Evolutionary conservation across 345 rosid species (phyloP).

Genomic region (Geranium brycei): DNA sequence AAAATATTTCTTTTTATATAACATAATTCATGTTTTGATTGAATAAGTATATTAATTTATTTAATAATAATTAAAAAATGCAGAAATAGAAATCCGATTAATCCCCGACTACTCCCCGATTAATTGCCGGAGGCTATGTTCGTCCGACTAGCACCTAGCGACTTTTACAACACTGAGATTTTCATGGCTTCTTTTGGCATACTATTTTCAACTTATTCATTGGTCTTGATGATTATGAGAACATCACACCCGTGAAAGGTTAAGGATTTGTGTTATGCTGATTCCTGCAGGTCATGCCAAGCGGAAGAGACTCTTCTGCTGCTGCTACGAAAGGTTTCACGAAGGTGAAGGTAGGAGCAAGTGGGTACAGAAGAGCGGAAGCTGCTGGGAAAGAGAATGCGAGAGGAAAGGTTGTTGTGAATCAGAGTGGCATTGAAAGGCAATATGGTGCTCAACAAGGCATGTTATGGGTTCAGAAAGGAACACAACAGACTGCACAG

Average conservation of each 20-base stretch:
- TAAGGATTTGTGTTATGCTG: neutral
- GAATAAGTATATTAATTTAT: no score
- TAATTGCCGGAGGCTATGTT: no score
- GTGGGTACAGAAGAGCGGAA: slow-evolving; percentile 9
- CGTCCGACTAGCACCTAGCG: no score
- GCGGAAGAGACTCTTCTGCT: slow-evolving; percentile 10
- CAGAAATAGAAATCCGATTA: no score
- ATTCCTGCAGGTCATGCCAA: slow-evolving; percentile 22
- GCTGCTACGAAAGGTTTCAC: slow-evolving; percentile 12
- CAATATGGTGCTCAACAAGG: slow-evolving; percentile 14
- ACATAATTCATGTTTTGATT: no score
- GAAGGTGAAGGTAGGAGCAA: slow-evolving; percentile 8
- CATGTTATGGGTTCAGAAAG: slow-evolving; percentile 13
- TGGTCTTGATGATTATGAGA: neutral
- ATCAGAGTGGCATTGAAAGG: slow-evolving; percentile 14
- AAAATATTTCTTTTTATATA: no score
- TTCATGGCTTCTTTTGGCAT: no score
- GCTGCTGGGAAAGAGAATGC: slow-evolving; percentile 33
- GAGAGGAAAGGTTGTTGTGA: slow-evolving; percentile 4
- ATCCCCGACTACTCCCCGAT: no score
- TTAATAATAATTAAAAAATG: no score
- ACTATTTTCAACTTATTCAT: neutral
- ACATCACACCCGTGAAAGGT: neutral
- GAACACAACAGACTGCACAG: slow-evolving; percentile 10
- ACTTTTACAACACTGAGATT: no score